Evolutionary conservation across 2,329 filamentous ascomycete genomes (phyloP).

Genomic region (Lasiodiplodia sp.): DNA sequence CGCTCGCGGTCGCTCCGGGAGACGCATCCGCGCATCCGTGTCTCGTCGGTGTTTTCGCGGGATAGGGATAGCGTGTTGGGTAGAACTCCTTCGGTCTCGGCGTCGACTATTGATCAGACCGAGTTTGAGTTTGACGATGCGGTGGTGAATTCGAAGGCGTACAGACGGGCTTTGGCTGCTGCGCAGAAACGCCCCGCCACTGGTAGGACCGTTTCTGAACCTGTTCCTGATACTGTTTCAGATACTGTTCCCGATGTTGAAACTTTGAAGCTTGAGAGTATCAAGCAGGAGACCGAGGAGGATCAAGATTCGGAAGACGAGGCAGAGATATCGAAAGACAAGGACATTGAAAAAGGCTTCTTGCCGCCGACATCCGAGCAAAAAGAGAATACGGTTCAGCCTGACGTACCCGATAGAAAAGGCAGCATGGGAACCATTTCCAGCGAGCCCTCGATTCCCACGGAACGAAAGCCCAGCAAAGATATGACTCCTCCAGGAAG

Average conservation of each 20-base stretch:
- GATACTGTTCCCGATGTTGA: background rate
- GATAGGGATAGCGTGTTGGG: conserved; percentile 32
- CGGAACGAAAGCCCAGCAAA: background rate
- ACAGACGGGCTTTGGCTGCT: conserved; percentile 40
- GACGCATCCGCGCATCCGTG: conserved; percentile 39
- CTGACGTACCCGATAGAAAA: background rate
- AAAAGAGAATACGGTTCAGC: background rate
- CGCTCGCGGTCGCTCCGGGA: conserved; percentile 39
- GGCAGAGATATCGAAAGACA: background rate
- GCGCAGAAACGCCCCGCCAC: conserved; percentile 20
- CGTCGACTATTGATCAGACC: conserved; percentile 33
- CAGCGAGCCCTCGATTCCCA: background rate
- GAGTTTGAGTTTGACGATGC: conserved; percentile 45
- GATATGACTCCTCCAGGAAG: background rate
- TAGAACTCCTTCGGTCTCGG: conserved; percentile 33
- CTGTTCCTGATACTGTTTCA: background rate
- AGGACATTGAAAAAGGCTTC: background rate
- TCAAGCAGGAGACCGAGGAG: background rate
- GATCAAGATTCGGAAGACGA: background rate
- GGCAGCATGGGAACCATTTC: background rate
- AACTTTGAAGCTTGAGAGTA: conserved; percentile 4
- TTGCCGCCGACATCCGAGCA: background rate
- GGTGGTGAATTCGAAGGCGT: conserved; percentile 42
- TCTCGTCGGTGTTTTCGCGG: conserved; percentile 38
- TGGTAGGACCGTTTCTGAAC: conserved; percentile 13